Evolutionary conservation across 495 filamentous ascomycete genomes (phyloP), one percentile per base, ranked within the genome.

Genomic region (Penicillium alfredii): DNA sequence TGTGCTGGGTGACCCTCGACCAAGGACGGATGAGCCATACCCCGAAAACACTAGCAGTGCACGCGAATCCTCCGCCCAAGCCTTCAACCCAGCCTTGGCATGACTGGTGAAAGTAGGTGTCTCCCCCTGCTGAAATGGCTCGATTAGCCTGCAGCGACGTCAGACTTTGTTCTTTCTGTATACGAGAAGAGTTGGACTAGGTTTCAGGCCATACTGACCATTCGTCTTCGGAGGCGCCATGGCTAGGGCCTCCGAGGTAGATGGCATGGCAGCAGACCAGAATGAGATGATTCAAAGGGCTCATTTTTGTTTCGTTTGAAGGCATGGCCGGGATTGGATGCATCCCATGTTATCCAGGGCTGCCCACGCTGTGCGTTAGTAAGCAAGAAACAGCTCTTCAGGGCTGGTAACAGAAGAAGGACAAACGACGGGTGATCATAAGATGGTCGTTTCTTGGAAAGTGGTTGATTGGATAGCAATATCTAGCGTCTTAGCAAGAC

Each of bases 191-290:
- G 20, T 3, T 28, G 10, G 12, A 3, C 13, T 9, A 6, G 12
- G 16, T 35, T 25, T 11, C 13, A 16, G 27, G 11, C 20, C 17
- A 8, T 4, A 42, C 56, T 33, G 71, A 78, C 85, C 84, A 89
- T 57, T 88, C 82, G 10, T 58, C 39, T 47, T 84, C 82, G 28
- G 72, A 61, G 12, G 51, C 36, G 8, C 81, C 84, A 4, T 68
- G 60, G 2, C 60, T 61, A n/a, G 70, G 64, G 0, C 82, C 83
- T 27, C 80, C 78, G 11, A 72, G 56, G 68, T 84, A 92, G 20
- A 92, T 86, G 0, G 77, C 84, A 55, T 93, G 86, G 46, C 86
- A 86, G 59, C 84, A 88, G 30, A 90, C 81, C 28, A 90, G 59
- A 3, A 92, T 74, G 0, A 90, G 68, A 46, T 83, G 60, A 8